A percentile compares a stretch with the other conserved stretches of the same genome.
Evolutionary conservation across 78 protist genomes (phyloP).

Genomic region (Paulinella micropora): DNA sequence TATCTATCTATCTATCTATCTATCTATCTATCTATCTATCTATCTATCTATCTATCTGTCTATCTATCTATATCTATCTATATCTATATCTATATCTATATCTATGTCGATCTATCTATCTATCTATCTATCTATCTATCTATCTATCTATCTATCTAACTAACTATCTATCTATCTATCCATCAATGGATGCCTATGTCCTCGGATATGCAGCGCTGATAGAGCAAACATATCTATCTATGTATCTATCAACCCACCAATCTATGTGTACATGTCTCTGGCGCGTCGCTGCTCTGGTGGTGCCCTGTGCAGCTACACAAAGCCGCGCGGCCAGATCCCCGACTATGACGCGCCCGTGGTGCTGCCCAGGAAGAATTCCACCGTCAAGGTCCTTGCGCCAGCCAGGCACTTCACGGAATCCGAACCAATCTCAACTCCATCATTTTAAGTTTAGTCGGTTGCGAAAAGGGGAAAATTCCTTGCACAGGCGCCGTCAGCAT

Average conservation of each 20-base stretch:
- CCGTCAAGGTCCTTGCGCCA: not conserved
- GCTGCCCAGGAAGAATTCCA: slow-evolving; percentile 34
- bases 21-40: not conserved
- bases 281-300: not conserved
- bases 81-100: not conserved
- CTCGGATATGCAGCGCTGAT: too few species aligned
- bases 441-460: not conserved
- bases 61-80: not conserved
- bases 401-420: not conserved
- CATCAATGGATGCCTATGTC: not conserved
- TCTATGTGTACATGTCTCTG: not conserved
- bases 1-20: not conserved
- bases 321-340: slow-evolving; percentile 92
- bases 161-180: not conserved
- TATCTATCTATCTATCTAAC: not conserved
- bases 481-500: not conserved
- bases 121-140: not conserved
- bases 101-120: not conserved
- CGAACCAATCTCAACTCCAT: not conserved
- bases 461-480: not conserved
- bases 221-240: not conserved
- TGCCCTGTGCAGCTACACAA: slow-evolving; percentile 74
- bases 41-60: not conserved
- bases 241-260: not conserved
- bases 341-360: slow-evolving; percentile 94